These are phyloP conservation scores for Aspergillus nomiae DNA, from an alignment of 2,329 filamentous ascomycete genomes.

Conservation along the genomic window DNA sequence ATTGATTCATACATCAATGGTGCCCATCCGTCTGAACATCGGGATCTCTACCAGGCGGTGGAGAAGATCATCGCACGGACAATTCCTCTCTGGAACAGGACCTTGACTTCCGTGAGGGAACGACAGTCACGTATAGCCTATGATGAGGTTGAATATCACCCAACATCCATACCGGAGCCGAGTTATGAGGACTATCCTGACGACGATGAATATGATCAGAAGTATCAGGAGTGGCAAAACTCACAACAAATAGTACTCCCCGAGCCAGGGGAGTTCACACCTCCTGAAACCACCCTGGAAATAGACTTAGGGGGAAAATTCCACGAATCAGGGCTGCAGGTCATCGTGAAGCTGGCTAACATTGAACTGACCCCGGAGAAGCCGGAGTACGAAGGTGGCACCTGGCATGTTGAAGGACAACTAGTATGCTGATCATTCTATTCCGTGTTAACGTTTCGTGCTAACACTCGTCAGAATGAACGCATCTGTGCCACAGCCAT, in stretches of 20 bases:
- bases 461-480: slow-evolving; percentile 51
- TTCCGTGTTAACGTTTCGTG: not conserved
- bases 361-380: slow-evolving; percentile 63
- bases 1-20: slow-evolving; percentile 50
- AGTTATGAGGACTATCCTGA: slow-evolving; percentile 10
- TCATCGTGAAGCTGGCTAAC: slow-evolving; percentile 64
- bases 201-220: slow-evolving; percentile 5
- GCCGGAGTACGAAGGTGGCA: slow-evolving; percentile 53
- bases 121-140: slow-evolving; percentile 14
- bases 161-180: slow-evolving; percentile 5
- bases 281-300: not conserved
- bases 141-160: slow-evolving; percentile 6
- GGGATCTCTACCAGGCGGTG: slow-evolving; percentile 38
- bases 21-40: slow-evolving; percentile 39
- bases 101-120: slow-evolving; percentile 10
- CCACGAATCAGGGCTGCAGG: slow-evolving; percentile 35
- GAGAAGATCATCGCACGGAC: slow-evolving; percentile 40
- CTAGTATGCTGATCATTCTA: slow-evolving; percentile 19
- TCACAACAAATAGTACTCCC: slow-evolving; percentile 15
- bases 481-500: slow-evolving; percentile 64
- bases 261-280: slow-evolving; percentile 15
- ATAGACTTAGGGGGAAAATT: slow-evolving; percentile 32
- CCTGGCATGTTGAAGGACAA: slow-evolving; percentile 50
- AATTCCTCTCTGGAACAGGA: slow-evolving; percentile 51
- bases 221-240: not conserved